These are phyloP conservation scores for Asterophora lycoperdoides DNA, from an alignment of 768 basidiomycete genomes.

Conservation along the genomic window DNA sequence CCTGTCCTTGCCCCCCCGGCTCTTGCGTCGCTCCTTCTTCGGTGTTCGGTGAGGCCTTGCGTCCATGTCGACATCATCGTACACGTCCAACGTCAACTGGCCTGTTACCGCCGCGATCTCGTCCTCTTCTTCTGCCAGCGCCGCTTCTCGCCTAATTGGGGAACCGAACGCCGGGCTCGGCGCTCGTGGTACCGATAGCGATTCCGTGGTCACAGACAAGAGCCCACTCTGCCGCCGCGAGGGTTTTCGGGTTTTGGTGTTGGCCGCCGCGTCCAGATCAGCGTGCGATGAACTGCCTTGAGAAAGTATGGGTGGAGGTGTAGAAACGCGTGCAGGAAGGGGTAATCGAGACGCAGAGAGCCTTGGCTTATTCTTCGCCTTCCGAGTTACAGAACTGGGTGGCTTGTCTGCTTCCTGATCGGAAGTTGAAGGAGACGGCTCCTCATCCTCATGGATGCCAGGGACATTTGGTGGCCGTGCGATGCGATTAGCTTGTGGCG, in stretches of 20 bases:
- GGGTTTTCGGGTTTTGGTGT: slow-evolving; percentile 35
- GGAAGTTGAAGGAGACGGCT: slow-evolving; percentile 41
- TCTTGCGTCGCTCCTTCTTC: slow-evolving; percentile 48
- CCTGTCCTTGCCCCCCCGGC: slow-evolving; percentile 37
- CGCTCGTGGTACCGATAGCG: slow-evolving; percentile 46
- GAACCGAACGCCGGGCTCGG: slow-evolving; percentile 69
- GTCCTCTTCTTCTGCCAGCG: slow-evolving; percentile 56
- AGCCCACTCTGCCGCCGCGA: slow-evolving; percentile 52
- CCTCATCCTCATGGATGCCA: slow-evolving; percentile 66
- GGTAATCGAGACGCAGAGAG: slow-evolving; percentile 46
- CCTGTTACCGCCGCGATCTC: slow-evolving; percentile 33
- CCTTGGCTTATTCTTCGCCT: slow-evolving; percentile 44
- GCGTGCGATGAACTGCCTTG: slow-evolving; percentile 23
- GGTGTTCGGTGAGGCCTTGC: slow-evolving; percentile 15
- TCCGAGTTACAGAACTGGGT: slow-evolving; percentile 37
- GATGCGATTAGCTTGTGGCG: slow-evolving; percentile 51
- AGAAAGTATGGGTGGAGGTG: slow-evolving; percentile 33
- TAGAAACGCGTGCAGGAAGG: slow-evolving; percentile 39
- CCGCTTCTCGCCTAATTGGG: slow-evolving; percentile 52
- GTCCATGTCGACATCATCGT: slow-evolving; percentile 28
- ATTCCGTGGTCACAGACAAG: slow-evolving; percentile 40
- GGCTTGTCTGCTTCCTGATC: slow-evolving; percentile 38
- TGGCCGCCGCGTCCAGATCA: slow-evolving; percentile 22
- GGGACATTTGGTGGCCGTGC: slow-evolving; percentile 65
- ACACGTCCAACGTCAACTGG: slow-evolving; percentile 31